A percentile compares a stretch with the other conserved stretches of the same genome.
Evolutionary conservation across 345 rosid species (phyloP).

Genomic region (Litchi chinensis): DNA sequence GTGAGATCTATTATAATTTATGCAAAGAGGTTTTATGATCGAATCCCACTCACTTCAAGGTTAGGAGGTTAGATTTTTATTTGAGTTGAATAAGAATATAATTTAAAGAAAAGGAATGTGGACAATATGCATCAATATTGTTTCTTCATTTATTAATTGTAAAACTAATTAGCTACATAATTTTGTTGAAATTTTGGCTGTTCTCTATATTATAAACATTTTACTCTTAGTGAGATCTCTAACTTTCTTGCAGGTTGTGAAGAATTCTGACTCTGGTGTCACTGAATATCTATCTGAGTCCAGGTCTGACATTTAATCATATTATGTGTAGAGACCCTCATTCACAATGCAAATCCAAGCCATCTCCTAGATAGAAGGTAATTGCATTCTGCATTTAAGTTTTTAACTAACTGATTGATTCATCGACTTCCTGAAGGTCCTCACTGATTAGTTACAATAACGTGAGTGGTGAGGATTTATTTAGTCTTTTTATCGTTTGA

Average conservation of each 20-base stretch:
- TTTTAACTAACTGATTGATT: background rate
- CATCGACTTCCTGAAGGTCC: background rate
- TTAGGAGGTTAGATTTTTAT: no score
- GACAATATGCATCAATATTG: no score
- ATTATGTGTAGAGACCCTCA: slow-evolving; percentile 76
- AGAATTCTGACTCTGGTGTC: slow-evolving; percentile 49
- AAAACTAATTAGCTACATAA: background rate
- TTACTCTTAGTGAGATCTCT: slow-evolving; percentile 1
- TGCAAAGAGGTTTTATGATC: no score
- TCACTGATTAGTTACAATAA: no score
- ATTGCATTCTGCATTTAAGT: background rate
- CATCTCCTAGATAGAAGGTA: slow-evolving; percentile 69
- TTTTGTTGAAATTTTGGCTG: background rate
- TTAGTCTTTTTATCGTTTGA: no score
- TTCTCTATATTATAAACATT: background rate
- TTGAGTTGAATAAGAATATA: no score
- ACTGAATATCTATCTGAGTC: slow-evolving; percentile 51
- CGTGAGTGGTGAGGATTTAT: no score
- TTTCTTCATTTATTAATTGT: background rate
- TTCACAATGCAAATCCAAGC: slow-evolving; percentile 61
- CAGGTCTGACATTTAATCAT: slow-evolving; percentile 60
- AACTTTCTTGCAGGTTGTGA: slow-evolving; percentile 61
- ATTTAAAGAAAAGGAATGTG: no score
- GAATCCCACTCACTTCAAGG: no score
- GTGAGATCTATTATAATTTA: no score